Evolutionary conservation across 2,329 filamentous ascomycete genomes (phyloP).

Genomic region (Alternaria rosae): DNA sequence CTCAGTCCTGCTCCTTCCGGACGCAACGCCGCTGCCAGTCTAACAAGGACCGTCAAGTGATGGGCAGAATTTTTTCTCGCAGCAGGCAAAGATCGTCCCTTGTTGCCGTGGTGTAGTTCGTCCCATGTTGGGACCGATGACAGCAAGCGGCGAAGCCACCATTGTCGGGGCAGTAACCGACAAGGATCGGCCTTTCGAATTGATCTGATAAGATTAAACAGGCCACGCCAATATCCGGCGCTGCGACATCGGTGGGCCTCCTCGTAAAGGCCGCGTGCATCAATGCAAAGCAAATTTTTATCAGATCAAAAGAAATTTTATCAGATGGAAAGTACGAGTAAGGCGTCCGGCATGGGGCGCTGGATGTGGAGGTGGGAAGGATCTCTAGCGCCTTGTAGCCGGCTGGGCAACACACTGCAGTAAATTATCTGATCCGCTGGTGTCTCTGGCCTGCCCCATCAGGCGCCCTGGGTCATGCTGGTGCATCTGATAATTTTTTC

Average conservation of each 20-base stretch:
- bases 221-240: background rate
- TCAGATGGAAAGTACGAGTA: conserved; percentile 26
- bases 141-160: conserved; percentile 18
- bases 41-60: conserved; percentile 13
- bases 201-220: conserved; percentile 39
- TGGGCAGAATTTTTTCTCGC: conserved; percentile 17
- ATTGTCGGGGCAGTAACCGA: conserved; percentile 1
- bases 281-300: conserved; percentile 27
- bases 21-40: conserved; percentile 21
- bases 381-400: conserved; percentile 11
- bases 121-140: conserved; percentile 17
- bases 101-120: conserved; percentile 11
- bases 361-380: conserved; percentile 15
- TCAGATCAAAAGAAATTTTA: conserved; percentile 26
- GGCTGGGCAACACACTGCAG: conserved; percentile 9
- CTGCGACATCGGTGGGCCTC: conserved; percentile 27
- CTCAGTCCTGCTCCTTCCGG: conserved; percentile 24
- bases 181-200: conserved; percentile 20
- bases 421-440: conserved; percentile 24
- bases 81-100: conserved; percentile 23
- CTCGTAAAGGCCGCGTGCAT: conserved; percentile 4
- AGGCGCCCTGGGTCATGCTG: conserved; percentile 8
- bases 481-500: conserved; percentile 16
- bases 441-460: conserved; percentile 4
- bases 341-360: background rate